These are phyloP conservation scores for Rhizopus sp. DNA, from an alignment of 371 early-diverging fungal genomes.

Conservation along the genomic window DNA sequence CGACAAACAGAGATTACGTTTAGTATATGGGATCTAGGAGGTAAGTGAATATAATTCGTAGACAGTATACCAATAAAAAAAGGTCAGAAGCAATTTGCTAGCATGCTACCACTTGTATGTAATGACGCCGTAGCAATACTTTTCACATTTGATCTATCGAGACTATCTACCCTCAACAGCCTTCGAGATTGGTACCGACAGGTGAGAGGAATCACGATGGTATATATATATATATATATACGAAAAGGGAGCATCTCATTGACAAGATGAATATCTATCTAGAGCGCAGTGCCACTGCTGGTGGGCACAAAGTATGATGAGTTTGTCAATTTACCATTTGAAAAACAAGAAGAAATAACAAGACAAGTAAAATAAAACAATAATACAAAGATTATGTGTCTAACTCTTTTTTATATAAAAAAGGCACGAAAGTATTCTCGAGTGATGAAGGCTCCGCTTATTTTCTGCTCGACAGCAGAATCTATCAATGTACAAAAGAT, in stretches of 20 bases:
- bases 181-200: slow-evolving; percentile 97
- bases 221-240: slow-evolving; percentile 15
- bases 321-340: slow-evolving; percentile 78
- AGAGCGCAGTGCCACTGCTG: slow-evolving; percentile 92
- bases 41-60: slow-evolving; percentile 42
- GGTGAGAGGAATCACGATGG: slow-evolving; percentile 94
- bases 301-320: slow-evolving; percentile 98
- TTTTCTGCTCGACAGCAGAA: slow-evolving; percentile 92
- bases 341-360: slow-evolving; percentile 92
- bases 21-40: slow-evolving; percentile 99
- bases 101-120: slow-evolving; percentile 96
- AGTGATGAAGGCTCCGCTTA: slow-evolving; percentile 93
- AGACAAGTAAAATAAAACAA: slow-evolving; percentile 64
- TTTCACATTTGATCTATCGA: slow-evolving; percentile 95
- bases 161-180: slow-evolving; percentile 89
- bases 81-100: slow-evolving; percentile 96
- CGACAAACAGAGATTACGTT: slow-evolving; percentile 94
- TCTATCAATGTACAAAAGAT: slow-evolving; percentile 96
- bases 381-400: background rate
- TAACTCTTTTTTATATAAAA: slow-evolving; percentile 4
- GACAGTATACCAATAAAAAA: background rate
- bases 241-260: background rate
- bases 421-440: slow-evolving; percentile 86
- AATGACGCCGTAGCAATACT: slow-evolving; percentile 94
- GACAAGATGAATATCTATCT: background rate